Evolutionary conservation across 208 protist species (phyloP), one percentile per base, ranked within the genome.

Genomic region (Trypanosomatidae sp.): DNA sequence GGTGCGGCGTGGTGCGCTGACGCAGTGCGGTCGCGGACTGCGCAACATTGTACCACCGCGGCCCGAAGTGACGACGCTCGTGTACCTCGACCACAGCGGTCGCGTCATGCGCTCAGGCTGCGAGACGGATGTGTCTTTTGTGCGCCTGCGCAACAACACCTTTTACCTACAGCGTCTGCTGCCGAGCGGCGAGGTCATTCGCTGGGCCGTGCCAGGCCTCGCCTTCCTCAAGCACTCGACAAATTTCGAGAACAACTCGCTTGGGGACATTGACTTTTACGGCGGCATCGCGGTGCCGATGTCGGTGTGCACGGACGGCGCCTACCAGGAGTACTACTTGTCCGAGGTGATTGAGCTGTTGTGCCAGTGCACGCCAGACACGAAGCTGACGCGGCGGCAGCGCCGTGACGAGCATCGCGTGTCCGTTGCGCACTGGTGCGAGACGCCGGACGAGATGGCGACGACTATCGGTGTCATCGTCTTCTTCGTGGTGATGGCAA

Each of bases 101-200:
- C 51, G 64, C 2, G 59, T 67, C 3, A 54, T 90, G 23, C 69
- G 77, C 16, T 72, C 56, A 33, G 65, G 71, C 4, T 57, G 50
- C 2, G 79, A 88, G 48, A 89, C 80, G 20, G 77, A 87, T 48
- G 38, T 80, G 16, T 84, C 71, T 18, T 53, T 93, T 19, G 68
- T 93, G 18, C 66, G 80, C 23, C 89, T 80, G 13, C 85, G 85
- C 10, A 79, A 93, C 50, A 93, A 93, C 56, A 86, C 89, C 45
- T 93, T 89, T 48, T 93, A 88, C 51, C 53, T 93, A n/a, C 80
- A 90, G 43, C 85, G 85, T 35, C 66, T 93, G 27, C 61, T 93
- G 43, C 56, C 56, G 24, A 51, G 56, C 19, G 85, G 80, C 35
- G 79, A 89, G 53, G 75, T 88, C 15, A 63, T 93, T 10, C 85